Evolutionary conservation across 2,329 filamentous ascomycete species (phyloP), one percentile per base, ranked within the genome.

Genomic region (Diaporthe vaccinii): DNA sequence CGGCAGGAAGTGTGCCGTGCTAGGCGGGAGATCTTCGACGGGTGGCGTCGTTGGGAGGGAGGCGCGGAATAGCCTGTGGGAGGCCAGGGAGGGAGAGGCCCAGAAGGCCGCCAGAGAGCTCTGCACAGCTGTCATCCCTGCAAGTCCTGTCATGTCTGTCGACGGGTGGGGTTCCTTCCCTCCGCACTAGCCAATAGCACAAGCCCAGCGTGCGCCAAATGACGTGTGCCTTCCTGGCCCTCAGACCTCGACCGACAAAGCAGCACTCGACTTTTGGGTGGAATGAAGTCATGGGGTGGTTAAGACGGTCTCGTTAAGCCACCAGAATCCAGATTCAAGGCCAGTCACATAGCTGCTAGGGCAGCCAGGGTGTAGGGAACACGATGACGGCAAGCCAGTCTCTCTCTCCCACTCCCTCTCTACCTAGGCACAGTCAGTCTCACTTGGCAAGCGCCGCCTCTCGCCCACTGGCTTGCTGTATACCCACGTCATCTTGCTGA

Each of bases 251-350:
- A 51, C 44, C 2, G 8, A 53, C 46, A 55, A 55, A 53, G 46
- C 65, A 69, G 65, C 65, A 69, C 20, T 55, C 49, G 65, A 69
- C 49, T 28, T 41, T 55, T 69, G 34, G 65, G 44, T 22, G 49
- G 65, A 25, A 69, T 69, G 65, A 69, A 69, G 65, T 69, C 65
- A 69, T 69, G 65, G 51, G 49, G 34, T 55, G 65, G 65, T 69
- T 41, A 69, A 41, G 46, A 68, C 65, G 46, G 65, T 22, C n/a
- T 39, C 46, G 31, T 68, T 53, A 53, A 68, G 62, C 62, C 44
- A n/a, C 12, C 62, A 53, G 34, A 68, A 51, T 39, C 62, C 51
- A 55, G 51, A 28, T 15, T 25, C 51, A 55, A 55, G 51, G 22
- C 22, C 53, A 57, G 53, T 22, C 31, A 22, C 55, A 58, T 10